A percentile compares a stretch with the other conserved stretches of the same genome.
Conservation (phyloP, 2,329 filamentous ascomycete species). For the Colletotrichum falcatum region DNA sequence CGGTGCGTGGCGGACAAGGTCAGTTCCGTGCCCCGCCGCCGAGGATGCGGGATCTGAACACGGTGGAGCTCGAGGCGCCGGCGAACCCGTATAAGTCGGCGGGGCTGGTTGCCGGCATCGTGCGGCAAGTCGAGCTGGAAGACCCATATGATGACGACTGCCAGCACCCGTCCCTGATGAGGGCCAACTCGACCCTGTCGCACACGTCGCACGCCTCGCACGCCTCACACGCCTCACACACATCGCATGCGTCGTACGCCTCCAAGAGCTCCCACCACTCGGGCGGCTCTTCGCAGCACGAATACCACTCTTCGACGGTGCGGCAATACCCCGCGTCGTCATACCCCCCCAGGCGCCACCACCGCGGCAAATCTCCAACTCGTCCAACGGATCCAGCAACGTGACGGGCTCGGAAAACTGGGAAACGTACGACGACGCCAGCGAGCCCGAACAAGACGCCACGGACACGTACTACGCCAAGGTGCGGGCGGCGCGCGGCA, state of each 20-base stretch:
- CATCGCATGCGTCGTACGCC: constrained; percentile 44
- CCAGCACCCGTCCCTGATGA: constrained; percentile 51
- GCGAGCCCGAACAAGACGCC: constrained; percentile 79
- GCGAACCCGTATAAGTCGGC: constrained; percentile 60
- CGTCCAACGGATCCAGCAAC: constrained; percentile 80
- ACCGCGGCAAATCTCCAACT: constrained; percentile 77
- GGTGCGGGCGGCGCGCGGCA: constrained; percentile 75
- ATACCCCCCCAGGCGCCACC: constrained; percentile 59
- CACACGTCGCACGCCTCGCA: constrained; percentile 50
- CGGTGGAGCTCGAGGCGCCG: constrained; percentile 64
- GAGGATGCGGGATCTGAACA: constrained; percentile 86
- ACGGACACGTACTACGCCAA: constrained; percentile 86
- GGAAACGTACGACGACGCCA: constrained; percentile 94
- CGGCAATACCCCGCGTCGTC: constrained; percentile 52
- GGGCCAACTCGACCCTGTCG: constrained; percentile 56
- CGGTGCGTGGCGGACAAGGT: constrained; percentile 67
- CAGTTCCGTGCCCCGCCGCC: constrained; percentile 78
- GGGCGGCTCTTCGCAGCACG: constrained; percentile 49
- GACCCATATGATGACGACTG: constrained; percentile 83
- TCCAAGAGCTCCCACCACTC: constrained; percentile 49
- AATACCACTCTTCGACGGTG: constrained; percentile 56
- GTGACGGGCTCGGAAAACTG: constrained; percentile 93
- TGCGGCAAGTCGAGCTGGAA: constrained; percentile 76
- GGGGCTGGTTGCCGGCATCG: constrained; percentile 65
- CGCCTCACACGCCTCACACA: constrained; percentile 42